Percentiles rank a stretch among this genome's conserved stretches.
Evolutionary conservation across 2,329 filamentous ascomycete genomes (phyloP).

Genomic region (Rachicladosporium sp.): DNA sequence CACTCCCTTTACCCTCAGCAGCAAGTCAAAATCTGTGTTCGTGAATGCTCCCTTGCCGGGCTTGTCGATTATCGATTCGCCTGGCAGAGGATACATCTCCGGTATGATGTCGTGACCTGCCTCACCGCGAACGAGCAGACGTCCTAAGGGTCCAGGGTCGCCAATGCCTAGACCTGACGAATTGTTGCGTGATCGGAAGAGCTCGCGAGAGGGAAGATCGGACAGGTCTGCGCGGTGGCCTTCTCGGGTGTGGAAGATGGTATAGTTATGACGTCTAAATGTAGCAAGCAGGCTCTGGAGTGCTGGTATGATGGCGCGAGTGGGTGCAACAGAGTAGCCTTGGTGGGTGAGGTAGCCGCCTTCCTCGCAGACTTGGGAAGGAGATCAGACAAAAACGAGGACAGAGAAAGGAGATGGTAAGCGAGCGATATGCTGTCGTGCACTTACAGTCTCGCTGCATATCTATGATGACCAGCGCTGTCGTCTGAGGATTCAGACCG

Average conservation of each 20-base stretch:
- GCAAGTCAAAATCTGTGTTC: conserved; percentile 42
- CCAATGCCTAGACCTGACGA: conserved; percentile 39
- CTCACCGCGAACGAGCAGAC: conserved; percentile 47
- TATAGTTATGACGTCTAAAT: conserved; percentile 25
- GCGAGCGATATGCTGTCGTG: no score
- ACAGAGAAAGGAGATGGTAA: no score
- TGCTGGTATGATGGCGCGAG: conserved; percentile 33
- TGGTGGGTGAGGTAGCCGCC: conserved; percentile 39
- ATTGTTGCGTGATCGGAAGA: conserved; percentile 41
- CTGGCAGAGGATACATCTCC: conserved; percentile 37
- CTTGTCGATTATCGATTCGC: conserved; percentile 43
- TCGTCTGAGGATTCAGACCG: conserved; percentile 23
- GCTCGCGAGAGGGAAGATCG: conserved; percentile 44
- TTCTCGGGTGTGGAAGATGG: conserved; percentile 40
- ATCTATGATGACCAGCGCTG: conserved; percentile 43
- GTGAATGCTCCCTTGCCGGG: conserved; percentile 42
- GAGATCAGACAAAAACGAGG: no score
- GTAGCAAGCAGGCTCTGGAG: conserved; percentile 29
- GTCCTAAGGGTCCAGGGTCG: conserved; percentile 42
- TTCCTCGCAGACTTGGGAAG: conserved; percentile 27
- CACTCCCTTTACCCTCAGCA: conserved; percentile 39
- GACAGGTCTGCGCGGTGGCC: conserved; percentile 44
- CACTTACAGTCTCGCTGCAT: conserved; percentile 39
- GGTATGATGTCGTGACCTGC: conserved; percentile 45
- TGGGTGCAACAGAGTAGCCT: conserved; percentile 30